phyloP scores from a whole-genome alignment of 116 monocot species.

The Posidonia oceanica region DNA sequence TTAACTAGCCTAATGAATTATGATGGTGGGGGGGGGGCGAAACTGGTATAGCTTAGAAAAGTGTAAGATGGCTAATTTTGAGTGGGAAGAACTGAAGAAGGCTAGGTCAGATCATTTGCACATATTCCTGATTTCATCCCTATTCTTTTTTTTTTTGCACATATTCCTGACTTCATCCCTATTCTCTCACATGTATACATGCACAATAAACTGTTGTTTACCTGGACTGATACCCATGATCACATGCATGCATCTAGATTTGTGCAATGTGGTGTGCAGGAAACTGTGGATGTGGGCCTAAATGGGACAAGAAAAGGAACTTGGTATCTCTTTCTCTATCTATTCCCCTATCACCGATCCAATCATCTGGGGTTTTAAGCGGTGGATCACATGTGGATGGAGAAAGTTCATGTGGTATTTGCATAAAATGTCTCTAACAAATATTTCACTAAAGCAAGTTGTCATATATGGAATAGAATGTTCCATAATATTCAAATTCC shows the following conservation, averaged over 20 bases:
- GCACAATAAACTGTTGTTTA: neutral
- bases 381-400: constrained; percentile 13
- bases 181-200: constrained; percentile 8
- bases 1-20: too few species aligned
- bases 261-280: constrained; percentile 15
- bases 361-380: neutral
- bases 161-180: neutral
- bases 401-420: constrained; percentile 13
- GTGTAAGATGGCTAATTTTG: too few species aligned
- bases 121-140: neutral
- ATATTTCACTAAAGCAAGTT: constrained; percentile 30
- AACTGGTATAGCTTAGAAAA: too few species aligned
- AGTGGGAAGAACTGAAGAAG: too few species aligned
- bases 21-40: too few species aligned
- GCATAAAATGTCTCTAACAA: constrained; percentile 10
- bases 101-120: too few species aligned
- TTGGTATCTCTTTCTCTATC: constrained; percentile 11
- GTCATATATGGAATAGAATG: constrained; percentile 81
- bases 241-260: constrained; percentile 21
- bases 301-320: constrained; percentile 20
- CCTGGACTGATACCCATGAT: neutral
- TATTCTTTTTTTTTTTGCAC: neutral
- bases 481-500: constrained; percentile 57
- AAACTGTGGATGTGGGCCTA: constrained; percentile 17
- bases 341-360: neutral